Percentiles rank a stretch among this genome's conserved stretches.
Conservation (phyloP, 177 flowering plant species). For the Vitis hybrid region DNA sequence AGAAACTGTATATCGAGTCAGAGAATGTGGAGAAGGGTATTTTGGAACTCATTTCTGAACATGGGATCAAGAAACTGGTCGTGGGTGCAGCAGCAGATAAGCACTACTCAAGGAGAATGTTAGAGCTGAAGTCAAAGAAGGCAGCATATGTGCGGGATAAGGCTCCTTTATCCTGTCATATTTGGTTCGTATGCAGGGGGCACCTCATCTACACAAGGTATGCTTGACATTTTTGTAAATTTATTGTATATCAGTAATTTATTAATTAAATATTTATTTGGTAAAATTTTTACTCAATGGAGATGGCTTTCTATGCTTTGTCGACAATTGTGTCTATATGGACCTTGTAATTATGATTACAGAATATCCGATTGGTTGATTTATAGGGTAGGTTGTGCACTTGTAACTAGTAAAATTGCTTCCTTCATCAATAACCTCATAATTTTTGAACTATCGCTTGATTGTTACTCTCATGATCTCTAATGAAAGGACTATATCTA, state of each 20-base stretch:
- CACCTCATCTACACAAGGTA: conserved; percentile 70
- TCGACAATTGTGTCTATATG: too few species aligned
- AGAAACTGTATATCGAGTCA: conserved; percentile 40
- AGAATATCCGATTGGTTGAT: too few species aligned
- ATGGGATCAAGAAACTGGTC: conserved; percentile 61
- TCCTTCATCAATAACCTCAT: not conserved
- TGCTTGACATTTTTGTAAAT: not conserved
- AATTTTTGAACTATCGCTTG: not conserved
- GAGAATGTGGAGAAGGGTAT: conserved; percentile 67
- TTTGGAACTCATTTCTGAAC: conserved; percentile 48
- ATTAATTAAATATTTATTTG: too few species aligned
- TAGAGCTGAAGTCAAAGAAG: conserved; percentile 67
- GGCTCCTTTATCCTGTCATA: conserved; percentile 61
- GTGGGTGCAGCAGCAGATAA: conserved; percentile 92
- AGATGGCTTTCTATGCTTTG: not conserved
- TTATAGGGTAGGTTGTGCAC: not conserved
- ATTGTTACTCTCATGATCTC: not conserved
- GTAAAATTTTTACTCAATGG: too few species aligned
- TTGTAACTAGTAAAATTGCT: not conserved
- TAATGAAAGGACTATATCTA: conserved; percentile 3
- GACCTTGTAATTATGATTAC: too few species aligned
- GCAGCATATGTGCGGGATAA: conserved; percentile 54
- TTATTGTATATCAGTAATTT: not conserved
- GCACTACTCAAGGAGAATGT: conserved; percentile 49
- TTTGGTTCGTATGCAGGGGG: conserved; percentile 78